These are phyloP conservation scores for Saccharomyces hybrid DNA, from an alignment of 1,139 yeast genomes.

Conservation along the genomic window DNA sequence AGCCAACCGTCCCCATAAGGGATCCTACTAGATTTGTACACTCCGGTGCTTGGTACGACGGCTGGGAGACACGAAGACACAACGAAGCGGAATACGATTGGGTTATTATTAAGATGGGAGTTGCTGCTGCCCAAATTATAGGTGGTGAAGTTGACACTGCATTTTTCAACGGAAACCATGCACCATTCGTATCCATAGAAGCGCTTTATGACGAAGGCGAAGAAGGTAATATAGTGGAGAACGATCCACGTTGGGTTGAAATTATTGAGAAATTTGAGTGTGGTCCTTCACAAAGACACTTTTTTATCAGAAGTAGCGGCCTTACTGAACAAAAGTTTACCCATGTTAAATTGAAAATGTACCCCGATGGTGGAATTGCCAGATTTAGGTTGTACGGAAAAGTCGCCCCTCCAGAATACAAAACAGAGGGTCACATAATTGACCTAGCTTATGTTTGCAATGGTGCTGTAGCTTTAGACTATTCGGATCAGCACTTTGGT, in stretches of 20 bases:
- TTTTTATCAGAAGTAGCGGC: slow-evolving; percentile 50
- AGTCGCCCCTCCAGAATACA: slow-evolving; percentile 49
- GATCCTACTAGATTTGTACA: slow-evolving; percentile 72
- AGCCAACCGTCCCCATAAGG: slow-evolving; percentile 70
- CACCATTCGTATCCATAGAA: slow-evolving; percentile 82
- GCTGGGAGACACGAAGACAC: slow-evolving; percentile 98
- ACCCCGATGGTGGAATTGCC: slow-evolving; percentile 96
- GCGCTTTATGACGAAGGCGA: slow-evolving; percentile 40
- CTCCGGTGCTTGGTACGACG: slow-evolving; percentile 96
- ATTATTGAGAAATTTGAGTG: slow-evolving; percentile 67
- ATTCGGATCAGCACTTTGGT: slow-evolving; percentile 90
- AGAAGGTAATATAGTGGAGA: slow-evolving; percentile 19
- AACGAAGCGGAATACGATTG: slow-evolving; percentile 77
- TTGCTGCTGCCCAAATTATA: slow-evolving; percentile 64
- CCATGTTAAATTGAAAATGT: slow-evolving; percentile 79
- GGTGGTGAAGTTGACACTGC: slow-evolving; percentile 92
- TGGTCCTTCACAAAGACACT: slow-evolving; percentile 83
- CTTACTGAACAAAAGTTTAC: slow-evolving; percentile 59
- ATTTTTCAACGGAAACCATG: slow-evolving; percentile 89
- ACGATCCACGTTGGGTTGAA: slow-evolving; percentile 53
- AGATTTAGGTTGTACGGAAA: slow-evolving; percentile 82
- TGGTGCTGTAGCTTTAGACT: slow-evolving; percentile 80
- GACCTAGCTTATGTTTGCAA: slow-evolving; percentile 77
- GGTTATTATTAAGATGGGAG: slow-evolving; percentile 79
- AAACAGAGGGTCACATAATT: slow-evolving; percentile 22